Conservation (phyloP, 345 rosid genomes). For the Carallia pectinifolia region DNA sequence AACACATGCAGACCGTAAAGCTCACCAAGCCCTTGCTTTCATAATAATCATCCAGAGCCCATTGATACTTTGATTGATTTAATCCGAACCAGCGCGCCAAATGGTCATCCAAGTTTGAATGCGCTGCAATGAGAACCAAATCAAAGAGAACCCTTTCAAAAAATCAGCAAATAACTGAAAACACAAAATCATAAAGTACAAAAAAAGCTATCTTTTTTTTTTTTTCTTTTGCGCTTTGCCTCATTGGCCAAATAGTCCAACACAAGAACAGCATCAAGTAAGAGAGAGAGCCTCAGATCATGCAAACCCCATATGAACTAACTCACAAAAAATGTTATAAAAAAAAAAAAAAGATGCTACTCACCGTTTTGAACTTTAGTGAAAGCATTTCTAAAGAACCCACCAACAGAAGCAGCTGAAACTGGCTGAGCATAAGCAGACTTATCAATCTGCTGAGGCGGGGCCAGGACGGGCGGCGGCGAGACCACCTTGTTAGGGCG, state of each 20-base stretch:
- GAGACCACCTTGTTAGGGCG: constrained; percentile 33
- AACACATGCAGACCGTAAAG: background rate
- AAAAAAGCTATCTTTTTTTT: too few species aligned
- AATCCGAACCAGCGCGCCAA: constrained; percentile 99
- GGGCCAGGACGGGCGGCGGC: constrained; percentile 64
- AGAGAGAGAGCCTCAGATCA: too few species aligned
- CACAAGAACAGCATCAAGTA: background rate
- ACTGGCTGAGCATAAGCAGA: constrained; percentile 31
- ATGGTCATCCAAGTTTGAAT: constrained; percentile 94
- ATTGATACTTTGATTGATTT: constrained; percentile 95
- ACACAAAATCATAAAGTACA: too few species aligned
- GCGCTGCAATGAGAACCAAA: constrained; percentile 49
- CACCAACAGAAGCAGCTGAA: constrained; percentile 46
- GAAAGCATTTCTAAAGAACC: constrained; percentile 75
- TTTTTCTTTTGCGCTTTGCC: too few species aligned
- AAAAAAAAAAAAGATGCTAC: background rate
- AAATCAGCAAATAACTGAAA: too few species aligned
- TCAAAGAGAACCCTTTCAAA: too few species aligned
- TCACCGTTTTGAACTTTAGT: constrained; percentile 77
- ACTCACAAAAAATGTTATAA: background rate
- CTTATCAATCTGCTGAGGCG: constrained; percentile 55
- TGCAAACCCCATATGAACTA: background rate
- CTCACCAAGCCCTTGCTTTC: constrained; percentile 82
- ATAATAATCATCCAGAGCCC: constrained; percentile 96
- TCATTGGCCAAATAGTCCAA: background rate